phyloP scores from a whole-genome alignment of 257 asterid species.

The Thymus mandschuricus region DNA sequence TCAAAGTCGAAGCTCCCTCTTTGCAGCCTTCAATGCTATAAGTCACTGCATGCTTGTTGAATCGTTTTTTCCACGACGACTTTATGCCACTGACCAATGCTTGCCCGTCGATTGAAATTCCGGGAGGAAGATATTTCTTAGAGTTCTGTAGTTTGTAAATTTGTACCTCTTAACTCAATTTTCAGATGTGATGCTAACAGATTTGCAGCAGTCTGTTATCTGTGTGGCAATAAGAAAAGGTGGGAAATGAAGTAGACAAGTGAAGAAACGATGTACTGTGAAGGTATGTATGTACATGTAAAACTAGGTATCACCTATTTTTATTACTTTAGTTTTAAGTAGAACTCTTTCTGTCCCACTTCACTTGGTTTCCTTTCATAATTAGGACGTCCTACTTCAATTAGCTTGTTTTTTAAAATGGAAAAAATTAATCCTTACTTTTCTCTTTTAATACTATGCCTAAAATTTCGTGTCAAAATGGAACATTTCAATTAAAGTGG shows the following conservation, averaged over 20 bases:
- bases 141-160: not conserved
- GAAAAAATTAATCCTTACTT: too few relatives aligned
- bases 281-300: not conserved
- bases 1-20: constrained; percentile 77
- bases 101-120: not conserved
- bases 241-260: not conserved
- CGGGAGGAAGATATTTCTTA: not conserved
- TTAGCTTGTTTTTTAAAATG: too few relatives aligned
- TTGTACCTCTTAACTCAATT: not conserved
- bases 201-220: not conserved
- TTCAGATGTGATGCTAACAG: not conserved
- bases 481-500: too few relatives aligned
- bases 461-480: too few relatives aligned
- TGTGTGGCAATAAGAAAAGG: not conserved
- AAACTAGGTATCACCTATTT: too few relatives aligned
- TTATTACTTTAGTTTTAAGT: too few relatives aligned
- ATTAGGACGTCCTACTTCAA: too few relatives aligned
- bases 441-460: too few relatives aligned
- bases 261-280: not conserved
- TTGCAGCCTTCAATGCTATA: constrained; percentile 84
- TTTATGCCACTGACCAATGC: not conserved
- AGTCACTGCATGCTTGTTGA: constrained; percentile 61
- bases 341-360: too few relatives aligned
- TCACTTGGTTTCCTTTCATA: too few relatives aligned
- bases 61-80: not conserved